Evolutionary conservation across 768 basidiomycete species (phyloP), one percentile per base, ranked within the genome.

Genomic region (Leccinum aurantiacum): DNA sequence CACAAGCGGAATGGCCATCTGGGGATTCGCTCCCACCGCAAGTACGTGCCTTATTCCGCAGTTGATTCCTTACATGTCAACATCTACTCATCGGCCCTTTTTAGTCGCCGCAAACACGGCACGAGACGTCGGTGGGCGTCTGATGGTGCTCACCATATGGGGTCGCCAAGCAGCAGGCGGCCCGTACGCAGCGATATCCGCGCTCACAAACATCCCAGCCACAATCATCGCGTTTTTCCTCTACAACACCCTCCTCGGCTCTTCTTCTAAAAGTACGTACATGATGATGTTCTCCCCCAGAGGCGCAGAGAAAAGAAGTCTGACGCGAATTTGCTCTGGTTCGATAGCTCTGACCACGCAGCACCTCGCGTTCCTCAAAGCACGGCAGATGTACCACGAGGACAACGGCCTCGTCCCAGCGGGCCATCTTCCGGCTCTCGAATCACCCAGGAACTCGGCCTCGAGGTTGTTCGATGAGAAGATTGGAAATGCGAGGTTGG

Each of bases 141-240:
- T 89, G n/a, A 80, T 82, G 63, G 82, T 79, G 1, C 67, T 90
- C 71, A 77, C 85, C 4, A 80, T 89, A 57, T 89, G 84, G 80
- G 88, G 88, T 19, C 66, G 35, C 2, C 66, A 69, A 62, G 85
- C 84, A 31, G 70, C 72, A 31, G 87, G 86, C 41, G 82, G 80
- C 17, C 62, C 67, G 6, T 89, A 88, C 65, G 80, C 84, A 2
- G 88, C 86, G 10, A 80, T 89, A 53, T 68, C 87, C 1, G 84
- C 88, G 2, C 78, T 89, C 33, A 83, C 84, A 4, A 89, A 86
- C 63, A 85, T 89, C 64, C 85, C 85, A 3, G 85, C 86, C 3
- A 89, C 81, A 14, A 54, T 87, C 29, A 71, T 86, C 52, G 85
- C 79, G 15, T 80, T 77, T 25, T 59, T 77, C 54, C 58, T 87